A percentile compares a stretch with the other conserved stretches of the same genome.
phyloP scores from a whole-genome alignment of 1,284 basidiomycete genomes.

The Ceratobasidium sp. region DNA sequence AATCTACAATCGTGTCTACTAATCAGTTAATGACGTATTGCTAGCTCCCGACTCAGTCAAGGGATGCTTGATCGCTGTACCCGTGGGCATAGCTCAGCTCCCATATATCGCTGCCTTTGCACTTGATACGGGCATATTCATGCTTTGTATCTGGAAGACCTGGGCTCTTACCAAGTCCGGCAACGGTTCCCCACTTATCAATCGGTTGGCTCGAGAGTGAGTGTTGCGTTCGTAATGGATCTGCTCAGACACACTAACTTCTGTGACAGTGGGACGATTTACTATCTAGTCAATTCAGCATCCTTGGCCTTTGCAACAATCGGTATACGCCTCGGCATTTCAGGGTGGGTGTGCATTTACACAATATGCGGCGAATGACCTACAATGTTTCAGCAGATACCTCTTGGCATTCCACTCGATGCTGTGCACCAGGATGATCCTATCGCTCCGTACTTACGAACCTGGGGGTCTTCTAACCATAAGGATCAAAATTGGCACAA shows the following conservation, averaged over 20 bases:
- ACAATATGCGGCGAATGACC: not conserved
- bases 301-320: not conserved
- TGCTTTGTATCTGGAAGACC: constrained; percentile 2
- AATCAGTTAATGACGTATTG: not conserved
- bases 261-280: not conserved
- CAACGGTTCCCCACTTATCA: constrained; percentile 5
- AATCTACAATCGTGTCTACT: not conserved
- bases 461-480: not conserved
- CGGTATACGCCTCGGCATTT: not conserved
- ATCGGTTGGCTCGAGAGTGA: constrained; percentile 23
- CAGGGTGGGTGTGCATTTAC: not conserved
- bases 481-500: not conserved
- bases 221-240: not conserved
- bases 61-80: constrained; percentile 1
- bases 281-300: not conserved
- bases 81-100: not conserved
- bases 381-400: not conserved
- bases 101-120: constrained; percentile 10
- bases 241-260: not conserved
- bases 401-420: not conserved
- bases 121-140: constrained; percentile 20
- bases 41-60: constrained; percentile 19
- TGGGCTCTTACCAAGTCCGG: constrained; percentile 19
- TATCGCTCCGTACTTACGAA: not conserved
- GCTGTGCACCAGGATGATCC: not conserved